Evolutionary conservation across 805 yeast genomes (phyloP).

Genomic region (Candida suzukii): DNA sequence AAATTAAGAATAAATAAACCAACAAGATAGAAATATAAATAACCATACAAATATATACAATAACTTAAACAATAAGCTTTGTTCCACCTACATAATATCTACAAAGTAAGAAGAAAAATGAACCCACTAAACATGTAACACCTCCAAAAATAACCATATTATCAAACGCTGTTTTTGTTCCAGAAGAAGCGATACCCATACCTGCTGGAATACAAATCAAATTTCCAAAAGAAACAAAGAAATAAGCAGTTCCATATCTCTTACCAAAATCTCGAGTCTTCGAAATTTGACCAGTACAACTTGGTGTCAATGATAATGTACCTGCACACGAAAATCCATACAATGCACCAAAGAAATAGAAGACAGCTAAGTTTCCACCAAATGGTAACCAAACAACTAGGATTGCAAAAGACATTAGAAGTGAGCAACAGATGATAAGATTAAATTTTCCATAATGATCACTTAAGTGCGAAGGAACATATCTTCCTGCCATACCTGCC

Average conservation of each 20-base stretch:
- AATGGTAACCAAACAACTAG: constrained; percentile 59
- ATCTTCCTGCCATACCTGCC: constrained; percentile 37
- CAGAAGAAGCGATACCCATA: constrained; percentile 27
- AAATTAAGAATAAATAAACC: constrained; percentile 21
- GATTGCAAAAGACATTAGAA: constrained; percentile 34
- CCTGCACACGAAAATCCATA: constrained; percentile 59
- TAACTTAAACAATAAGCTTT: background rate
- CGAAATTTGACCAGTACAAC: constrained; percentile 62
- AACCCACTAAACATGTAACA: constrained; percentile 17
- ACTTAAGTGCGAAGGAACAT: constrained; percentile 36
- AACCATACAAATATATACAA: background rate
- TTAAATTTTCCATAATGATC: constrained; percentile 41
- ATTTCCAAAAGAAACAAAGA: constrained; percentile 34
- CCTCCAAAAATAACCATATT: constrained; percentile 27
- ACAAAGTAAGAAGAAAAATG: constrained; percentile 11
- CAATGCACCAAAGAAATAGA: constrained; percentile 45
- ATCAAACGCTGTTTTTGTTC: constrained; percentile 20
- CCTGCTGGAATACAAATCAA: constrained; percentile 44
- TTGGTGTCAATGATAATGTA: constrained; percentile 58
- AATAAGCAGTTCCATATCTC: constrained; percentile 63
- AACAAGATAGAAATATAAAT: background rate
- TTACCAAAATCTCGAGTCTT: constrained; percentile 60
- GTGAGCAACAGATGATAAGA: constrained; percentile 29
- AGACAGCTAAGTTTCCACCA: constrained; percentile 34
- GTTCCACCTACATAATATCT: constrained; percentile 21